Evolutionary conservation across 1,139 yeast genomes (phyloP).

Genomic region (Geotrichum phurueaensis): DNA sequence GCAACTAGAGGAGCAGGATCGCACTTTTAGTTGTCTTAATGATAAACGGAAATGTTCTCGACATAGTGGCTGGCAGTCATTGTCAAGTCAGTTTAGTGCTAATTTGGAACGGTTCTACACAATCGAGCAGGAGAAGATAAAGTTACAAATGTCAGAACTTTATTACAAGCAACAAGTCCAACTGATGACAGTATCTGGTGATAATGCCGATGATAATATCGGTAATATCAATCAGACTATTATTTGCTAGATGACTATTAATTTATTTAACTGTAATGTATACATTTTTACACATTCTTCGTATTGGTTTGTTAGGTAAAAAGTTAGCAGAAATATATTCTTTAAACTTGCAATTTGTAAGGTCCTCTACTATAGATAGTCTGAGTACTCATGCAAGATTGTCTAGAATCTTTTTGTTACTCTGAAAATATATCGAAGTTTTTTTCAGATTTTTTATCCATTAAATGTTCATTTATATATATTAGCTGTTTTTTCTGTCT

Average conservation of each 20-base stretch:
- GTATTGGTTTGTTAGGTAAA: no score
- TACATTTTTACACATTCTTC: neutral
- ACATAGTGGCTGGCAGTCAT: constrained; percentile 63
- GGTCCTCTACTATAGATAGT: no score
- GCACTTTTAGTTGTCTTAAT: constrained; percentile 43
- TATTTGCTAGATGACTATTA: neutral
- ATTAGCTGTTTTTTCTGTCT: no score
- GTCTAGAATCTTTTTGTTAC: no score
- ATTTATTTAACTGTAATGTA: neutral
- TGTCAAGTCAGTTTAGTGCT: constrained; percentile 43
- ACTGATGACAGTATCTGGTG: constrained; percentile 12
- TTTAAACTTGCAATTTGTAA: no score
- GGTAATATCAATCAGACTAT: neutral
- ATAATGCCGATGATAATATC: constrained; percentile 9
- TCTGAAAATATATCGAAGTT: no score
- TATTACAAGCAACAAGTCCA: constrained; percentile 18
- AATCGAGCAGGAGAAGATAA: constrained; percentile 29
- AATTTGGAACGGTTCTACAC: constrained; percentile 37
- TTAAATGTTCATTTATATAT: no score
- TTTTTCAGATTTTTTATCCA: no score
- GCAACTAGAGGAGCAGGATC: constrained; percentile 9
- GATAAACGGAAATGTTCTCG: constrained; percentile 62
- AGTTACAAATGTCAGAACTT: constrained; percentile 13
- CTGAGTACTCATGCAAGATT: no score
- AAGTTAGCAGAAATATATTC: no score